phyloP scores from a whole-genome alignment of 352 stramenopile genomes.

The Pythium insidiosum region DNA sequence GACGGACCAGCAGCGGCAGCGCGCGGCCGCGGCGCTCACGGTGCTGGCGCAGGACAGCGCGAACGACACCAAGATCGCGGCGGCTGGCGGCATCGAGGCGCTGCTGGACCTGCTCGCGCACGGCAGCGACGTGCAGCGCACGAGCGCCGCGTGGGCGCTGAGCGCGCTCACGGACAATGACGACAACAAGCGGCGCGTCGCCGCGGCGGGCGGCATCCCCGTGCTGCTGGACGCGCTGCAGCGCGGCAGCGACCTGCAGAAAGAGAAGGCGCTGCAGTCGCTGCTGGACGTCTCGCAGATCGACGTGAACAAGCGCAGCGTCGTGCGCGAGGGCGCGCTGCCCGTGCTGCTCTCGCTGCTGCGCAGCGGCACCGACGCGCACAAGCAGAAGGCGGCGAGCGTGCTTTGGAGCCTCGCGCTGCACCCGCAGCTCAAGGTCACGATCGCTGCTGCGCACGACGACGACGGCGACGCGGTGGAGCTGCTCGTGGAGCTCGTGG shows the following conservation, averaged over 20 bases:
- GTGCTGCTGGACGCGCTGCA: background rate
- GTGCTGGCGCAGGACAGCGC: conserved; percentile 7
- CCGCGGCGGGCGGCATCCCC: background rate
- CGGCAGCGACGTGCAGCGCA: conserved; percentile 5
- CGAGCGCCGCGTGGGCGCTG: conserved; percentile 7
- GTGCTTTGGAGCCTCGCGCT: background rate
- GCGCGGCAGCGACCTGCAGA: background rate
- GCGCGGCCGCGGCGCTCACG: conserved; percentile 2
- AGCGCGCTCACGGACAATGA: conserved; percentile 5
- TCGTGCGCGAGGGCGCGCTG: background rate
- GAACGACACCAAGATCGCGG: conserved; percentile 5
- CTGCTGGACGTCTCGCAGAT: background rate
- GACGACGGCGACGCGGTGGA: background rate
- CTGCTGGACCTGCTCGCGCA: conserved; percentile 1
- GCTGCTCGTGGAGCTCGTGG: background rate
- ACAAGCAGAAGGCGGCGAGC: conserved; percentile 1
- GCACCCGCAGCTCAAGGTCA: background rate
- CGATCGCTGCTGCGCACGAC: no score
- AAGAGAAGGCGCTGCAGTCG: background rate
- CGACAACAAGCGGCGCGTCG: conserved; percentile 1
- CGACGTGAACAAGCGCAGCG: background rate
- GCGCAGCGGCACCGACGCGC: conserved; percentile 3
- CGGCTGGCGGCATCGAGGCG: conserved; percentile 1
- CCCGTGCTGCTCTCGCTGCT: conserved; percentile 1
- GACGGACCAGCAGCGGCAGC: conserved; percentile 6